Evolutionary conservation across 805 yeast species (phyloP).

Genomic region (Kuraishia cidri): DNA sequence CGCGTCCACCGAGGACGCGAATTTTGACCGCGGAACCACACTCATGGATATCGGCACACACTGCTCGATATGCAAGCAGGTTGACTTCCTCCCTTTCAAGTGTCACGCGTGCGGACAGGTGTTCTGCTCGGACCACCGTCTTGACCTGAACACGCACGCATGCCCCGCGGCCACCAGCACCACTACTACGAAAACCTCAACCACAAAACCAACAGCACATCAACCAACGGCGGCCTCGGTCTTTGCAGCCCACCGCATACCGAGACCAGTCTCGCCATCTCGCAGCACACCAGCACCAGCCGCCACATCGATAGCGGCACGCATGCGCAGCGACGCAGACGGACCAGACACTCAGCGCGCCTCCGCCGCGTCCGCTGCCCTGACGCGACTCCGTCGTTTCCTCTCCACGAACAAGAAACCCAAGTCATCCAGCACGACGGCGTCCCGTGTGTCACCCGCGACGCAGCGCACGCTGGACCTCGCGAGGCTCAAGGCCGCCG

Average conservation of each 20-base stretch:
- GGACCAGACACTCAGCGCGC: conserved; percentile 6
- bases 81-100: conserved; percentile 51
- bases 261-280: conserved; percentile 8
- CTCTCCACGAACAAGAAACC: conserved; percentile 4
- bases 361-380: conserved; percentile 9
- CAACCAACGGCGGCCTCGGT: conserved; percentile 33
- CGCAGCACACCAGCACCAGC: conserved; percentile 12
- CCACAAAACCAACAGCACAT: conserved; percentile 6
- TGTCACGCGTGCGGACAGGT: conserved; percentile 36
- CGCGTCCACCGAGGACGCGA: no score
- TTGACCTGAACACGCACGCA: conserved; percentile 20
- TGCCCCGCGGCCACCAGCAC: conserved; percentile 14
- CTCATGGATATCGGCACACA: conserved; percentile 51
- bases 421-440: background rate
- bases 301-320: conserved; percentile 7
- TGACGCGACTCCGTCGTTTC: conserved; percentile 12
- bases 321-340: conserved; percentile 1
- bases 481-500: conserved; percentile 31
- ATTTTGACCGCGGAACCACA: conserved; percentile 9
- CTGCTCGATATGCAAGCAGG: conserved; percentile 39
- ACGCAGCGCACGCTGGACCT: conserved; percentile 21
- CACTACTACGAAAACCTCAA: conserved; percentile 5
- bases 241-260: conserved; percentile 33
- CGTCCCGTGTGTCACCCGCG: conserved; percentile 2
- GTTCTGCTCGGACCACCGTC: conserved; percentile 43